phyloP scores from a whole-genome alignment of 441 rosid species.

The Croton setiger region DNA sequence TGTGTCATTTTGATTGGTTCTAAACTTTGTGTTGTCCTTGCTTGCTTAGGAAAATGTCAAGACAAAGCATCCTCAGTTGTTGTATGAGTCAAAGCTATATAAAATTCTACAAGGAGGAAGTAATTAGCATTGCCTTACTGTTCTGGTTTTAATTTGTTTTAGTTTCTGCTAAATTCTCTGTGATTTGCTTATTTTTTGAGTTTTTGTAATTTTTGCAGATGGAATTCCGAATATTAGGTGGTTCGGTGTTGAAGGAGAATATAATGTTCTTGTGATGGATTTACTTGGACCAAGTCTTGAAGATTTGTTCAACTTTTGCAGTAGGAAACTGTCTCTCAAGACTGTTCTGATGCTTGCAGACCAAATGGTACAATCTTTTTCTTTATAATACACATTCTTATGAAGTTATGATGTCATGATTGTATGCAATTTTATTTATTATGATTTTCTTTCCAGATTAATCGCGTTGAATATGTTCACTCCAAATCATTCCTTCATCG shows the following conservation, averaged over 20 bases:
- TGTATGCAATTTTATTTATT: conserved; percentile 3
- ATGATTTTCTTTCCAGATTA: conserved; percentile 51
- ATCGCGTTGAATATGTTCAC: conserved; percentile 88
- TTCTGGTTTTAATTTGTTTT: not conserved
- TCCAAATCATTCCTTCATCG: conserved; percentile 96
- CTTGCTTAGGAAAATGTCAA: conserved; percentile 78
- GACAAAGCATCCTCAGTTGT: conserved; percentile 98
- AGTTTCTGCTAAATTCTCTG: not conserved
- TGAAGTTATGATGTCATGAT: not conserved
- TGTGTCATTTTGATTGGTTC: not conserved
- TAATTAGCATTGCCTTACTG: conserved; percentile 26
- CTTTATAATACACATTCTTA: not conserved
- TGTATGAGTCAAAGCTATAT: conserved; percentile 87
- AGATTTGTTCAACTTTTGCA: conserved; percentile 96
- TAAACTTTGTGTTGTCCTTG: conserved; percentile 9
- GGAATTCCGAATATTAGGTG: conserved; percentile 93
- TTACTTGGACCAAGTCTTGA: conserved; percentile 98
- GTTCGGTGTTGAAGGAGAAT: conserved; percentile 96
- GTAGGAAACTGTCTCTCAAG: conserved; percentile 90
- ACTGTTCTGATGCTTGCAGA: conserved; percentile 97
- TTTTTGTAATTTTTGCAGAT: conserved; percentile 46
- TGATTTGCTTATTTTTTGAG: not conserved
- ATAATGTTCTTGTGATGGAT: conserved; percentile 95
- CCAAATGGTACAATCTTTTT: conserved; percentile 67
- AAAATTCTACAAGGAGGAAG: conserved; percentile 98